Evolutionary conservation across 805 yeast species (phyloP).

Genomic region (Nematodospora valgi): DNA sequence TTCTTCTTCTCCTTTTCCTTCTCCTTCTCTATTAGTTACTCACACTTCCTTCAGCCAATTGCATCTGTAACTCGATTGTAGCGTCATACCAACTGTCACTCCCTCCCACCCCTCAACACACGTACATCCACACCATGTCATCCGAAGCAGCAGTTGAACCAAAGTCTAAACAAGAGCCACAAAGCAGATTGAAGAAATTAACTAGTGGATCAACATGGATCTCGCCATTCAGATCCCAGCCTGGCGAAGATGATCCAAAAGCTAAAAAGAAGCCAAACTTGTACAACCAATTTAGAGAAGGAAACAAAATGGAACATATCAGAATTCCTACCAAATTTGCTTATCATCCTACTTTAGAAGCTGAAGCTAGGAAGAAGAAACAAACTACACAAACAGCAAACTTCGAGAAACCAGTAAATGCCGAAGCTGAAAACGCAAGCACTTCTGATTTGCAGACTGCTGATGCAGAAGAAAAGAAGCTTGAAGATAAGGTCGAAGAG

Average conservation of each 20-base stretch:
- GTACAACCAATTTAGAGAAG: conserved; percentile 31
- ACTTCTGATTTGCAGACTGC: no score
- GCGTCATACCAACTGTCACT: no score
- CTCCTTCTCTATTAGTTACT: not conserved
- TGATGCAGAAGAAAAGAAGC: conserved; percentile 13
- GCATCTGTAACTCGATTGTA: not conserved
- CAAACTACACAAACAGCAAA: conserved; percentile 19
- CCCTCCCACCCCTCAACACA: no score
- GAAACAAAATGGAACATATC: conserved; percentile 29
- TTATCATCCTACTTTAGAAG: conserved; percentile 36
- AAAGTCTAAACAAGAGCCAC: conserved; percentile 1
- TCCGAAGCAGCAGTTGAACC: conserved; percentile 10
- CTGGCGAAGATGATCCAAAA: not conserved
- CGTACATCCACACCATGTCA: no score
- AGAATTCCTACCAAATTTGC: conserved; percentile 40
- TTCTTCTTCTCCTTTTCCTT: no score
- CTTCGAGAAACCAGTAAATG: conserved; percentile 1
- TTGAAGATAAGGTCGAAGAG: conserved; percentile 10
- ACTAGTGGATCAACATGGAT: conserved; percentile 34
- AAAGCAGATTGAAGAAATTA: conserved; percentile 23
- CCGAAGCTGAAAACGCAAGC: conserved; percentile 20
- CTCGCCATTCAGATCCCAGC: conserved; percentile 35
- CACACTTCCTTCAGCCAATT: conserved; percentile 1
- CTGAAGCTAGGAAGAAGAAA: conserved; percentile 18
- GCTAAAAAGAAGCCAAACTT: conserved; percentile 23